A percentile compares a stretch with the other conserved stretches of the same genome.
phyloP scores from a whole-genome alignment of 371 early-diverging fungal species.

The Actinomortierella wolfii region DNA sequence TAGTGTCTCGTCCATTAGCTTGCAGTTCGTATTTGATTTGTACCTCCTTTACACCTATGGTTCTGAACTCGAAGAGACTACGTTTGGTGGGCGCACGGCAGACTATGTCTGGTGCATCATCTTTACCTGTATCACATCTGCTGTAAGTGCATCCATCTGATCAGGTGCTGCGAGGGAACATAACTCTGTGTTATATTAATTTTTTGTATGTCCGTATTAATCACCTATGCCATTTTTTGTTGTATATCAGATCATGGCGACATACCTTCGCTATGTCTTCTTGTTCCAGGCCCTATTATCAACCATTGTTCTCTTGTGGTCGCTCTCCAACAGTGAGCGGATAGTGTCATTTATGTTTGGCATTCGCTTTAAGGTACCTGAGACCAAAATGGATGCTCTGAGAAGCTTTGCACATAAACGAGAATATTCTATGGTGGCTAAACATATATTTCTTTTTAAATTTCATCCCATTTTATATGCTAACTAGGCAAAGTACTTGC shows the following conservation, averaged over 20 bases:
- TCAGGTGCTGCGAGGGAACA: background rate
- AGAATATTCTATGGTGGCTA: background rate
- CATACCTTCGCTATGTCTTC: slow-evolving; percentile 10
- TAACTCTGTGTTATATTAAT: background rate
- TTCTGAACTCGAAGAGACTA: slow-evolving; percentile 67
- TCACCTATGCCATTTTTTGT: slow-evolving; percentile 1
- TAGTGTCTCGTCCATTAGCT: slow-evolving; percentile 55
- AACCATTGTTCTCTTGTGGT: slow-evolving; percentile 79
- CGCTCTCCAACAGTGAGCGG: slow-evolving; percentile 65
- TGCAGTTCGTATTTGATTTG: slow-evolving; percentile 69
- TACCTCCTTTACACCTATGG: slow-evolving; percentile 80
- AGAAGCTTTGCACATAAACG: background rate
- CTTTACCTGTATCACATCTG: slow-evolving; percentile 37
- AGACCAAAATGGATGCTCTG: background rate
- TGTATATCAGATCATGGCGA: slow-evolving; percentile 16
- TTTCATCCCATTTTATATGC: background rate
- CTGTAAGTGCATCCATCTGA: slow-evolving; percentile 22
- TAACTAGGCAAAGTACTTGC: slow-evolving; percentile 66
- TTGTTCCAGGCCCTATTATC: slow-evolving; percentile 63
- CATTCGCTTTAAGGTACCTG: slow-evolving; percentile 74
- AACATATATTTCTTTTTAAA: background rate
- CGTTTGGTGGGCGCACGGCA: slow-evolving; percentile 74
- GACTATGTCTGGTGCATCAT: slow-evolving; percentile 80
- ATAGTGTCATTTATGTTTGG: slow-evolving; percentile 85
- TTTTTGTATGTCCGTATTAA: background rate